Evolutionary conservation across 768 basidiomycete genomes (phyloP), one percentile per base, ranked within the genome.

Genomic region (Leucocoprinus leucothites): DNA sequence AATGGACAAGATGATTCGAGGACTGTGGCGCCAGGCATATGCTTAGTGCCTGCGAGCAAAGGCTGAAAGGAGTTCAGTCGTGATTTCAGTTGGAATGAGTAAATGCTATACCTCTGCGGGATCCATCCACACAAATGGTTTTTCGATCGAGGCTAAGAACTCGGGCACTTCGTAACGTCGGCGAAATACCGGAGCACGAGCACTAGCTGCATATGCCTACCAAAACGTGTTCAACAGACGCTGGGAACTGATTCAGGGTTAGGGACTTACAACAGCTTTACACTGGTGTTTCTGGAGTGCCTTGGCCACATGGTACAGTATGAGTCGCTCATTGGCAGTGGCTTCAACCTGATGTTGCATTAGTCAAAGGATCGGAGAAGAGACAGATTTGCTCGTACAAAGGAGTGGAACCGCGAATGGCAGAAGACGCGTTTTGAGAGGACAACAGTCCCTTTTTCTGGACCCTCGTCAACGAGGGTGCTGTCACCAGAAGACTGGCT

Each of bases 111-210:
- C 81, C 67, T 78, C 73, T 26, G 78, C 82, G 44, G 79, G 76
- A 64, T 85, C 82, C 24, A 64, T 65, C 82, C 82, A 85, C 38
- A 56, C 53, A 61, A 74, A 82, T 5, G 72, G 67, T 42, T 61
- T 65, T 50, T 81, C 80, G 26, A 75, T 48, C 5, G 63, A 55
- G 22, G 58, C 60, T 18, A 72, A 52, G 59, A 69, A 65, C 5
- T 62, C 62, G 0, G 68, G 58, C 3, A 51, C 51, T 49, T 76
- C 73, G 55, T 79, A 80, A 43, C 75, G 75, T 25, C 59, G 58
- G 48, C 76, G 70, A 46, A 75, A 72, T 9, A 59, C 60, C 19
- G 53, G 54, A 24, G 78, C 81, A 24, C 60, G 58, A 14, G 61
- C 56, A 58, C 72, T 71, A 9, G 79, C 78, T 47, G 65, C 64